phyloP scores from a whole-genome alignment of 2,329 filamentous ascomycete genomes.

The Talaromyces islandicus region DNA sequence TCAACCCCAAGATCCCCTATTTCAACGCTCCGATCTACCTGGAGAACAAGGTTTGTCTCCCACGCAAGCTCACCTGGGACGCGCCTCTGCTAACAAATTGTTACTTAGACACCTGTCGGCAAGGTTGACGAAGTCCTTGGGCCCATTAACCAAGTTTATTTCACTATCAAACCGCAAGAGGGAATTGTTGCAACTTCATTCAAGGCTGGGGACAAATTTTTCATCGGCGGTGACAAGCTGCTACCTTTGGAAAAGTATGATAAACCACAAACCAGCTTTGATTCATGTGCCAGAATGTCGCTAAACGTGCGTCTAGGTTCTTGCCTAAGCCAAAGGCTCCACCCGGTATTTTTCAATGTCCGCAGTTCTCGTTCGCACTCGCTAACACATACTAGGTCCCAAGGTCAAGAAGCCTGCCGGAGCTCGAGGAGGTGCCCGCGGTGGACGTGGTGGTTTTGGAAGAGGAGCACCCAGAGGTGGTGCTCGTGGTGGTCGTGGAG shows the following conservation, averaged over 20 bases:
- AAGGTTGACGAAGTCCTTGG: constrained; percentile 98
- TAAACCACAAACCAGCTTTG: constrained; percentile 1
- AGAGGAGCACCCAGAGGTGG: constrained; percentile 40
- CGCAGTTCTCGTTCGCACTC: constrained; percentile 7
- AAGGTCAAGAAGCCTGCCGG: constrained; percentile 68
- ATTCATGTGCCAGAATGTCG: neutral
- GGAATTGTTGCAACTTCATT: constrained; percentile 93
- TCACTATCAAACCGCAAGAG: constrained; percentile 95
- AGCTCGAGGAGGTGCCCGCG: constrained; percentile 42
- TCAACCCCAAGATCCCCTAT: constrained; percentile 93
- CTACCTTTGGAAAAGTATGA: constrained; percentile 76
- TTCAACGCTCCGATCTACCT: constrained; percentile 99
- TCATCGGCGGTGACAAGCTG: constrained; percentile 89
- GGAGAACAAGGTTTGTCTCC: constrained; percentile 74
- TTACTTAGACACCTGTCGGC: constrained; percentile 69
- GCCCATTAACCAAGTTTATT: constrained; percentile 95
- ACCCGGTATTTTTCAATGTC: constrained; percentile 36
- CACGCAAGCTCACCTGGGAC: neutral
- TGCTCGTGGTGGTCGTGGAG: constrained; percentile 18
- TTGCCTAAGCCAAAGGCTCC: constrained; percentile 82
- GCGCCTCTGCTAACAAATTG: neutral
- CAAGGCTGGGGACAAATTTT: constrained; percentile 96
- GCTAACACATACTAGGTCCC: constrained; percentile 43
- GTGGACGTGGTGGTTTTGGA: constrained; percentile 45
- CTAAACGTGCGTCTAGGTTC: constrained; percentile 51